These are phyloP conservation scores for Debaryomyces psychrophilus DNA, from an alignment of 1,139 yeast species.

Conservation along the genomic window DNA sequence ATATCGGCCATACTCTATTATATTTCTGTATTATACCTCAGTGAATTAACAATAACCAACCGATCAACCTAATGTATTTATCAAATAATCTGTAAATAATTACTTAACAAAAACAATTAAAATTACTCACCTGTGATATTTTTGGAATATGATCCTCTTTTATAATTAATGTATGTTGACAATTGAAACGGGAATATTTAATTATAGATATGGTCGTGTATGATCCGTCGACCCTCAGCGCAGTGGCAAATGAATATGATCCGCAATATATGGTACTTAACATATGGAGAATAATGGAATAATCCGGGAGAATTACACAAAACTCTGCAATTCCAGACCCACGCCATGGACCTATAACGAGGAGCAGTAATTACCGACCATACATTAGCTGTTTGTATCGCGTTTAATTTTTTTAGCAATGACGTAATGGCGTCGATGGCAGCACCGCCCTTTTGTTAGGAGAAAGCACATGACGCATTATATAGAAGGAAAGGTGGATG, in stretches of 20 bases:
- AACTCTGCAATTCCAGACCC: conserved; percentile 7
- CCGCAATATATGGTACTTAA: not conserved
- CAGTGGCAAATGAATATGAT: conserved; percentile 5
- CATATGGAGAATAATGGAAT: not conserved
- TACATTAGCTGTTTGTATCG: not conserved
- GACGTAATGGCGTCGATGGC: not conserved
- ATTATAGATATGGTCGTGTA: conserved; percentile 9
- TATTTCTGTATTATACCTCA: not conserved
- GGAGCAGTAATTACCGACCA: not conserved
- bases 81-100: not conserved
- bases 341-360: not conserved
- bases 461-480: not conserved
- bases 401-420: not conserved
- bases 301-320: conserved; percentile 2
- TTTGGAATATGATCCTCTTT: conserved; percentile 5
- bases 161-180: conserved; percentile 8
- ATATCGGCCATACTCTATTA: conserved; percentile 11
- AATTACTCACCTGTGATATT: not conserved
- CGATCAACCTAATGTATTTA: not conserved
- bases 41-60: not conserved
- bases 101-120: not conserved
- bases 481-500: no score
- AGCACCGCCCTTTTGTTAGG: not conserved
- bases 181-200: conserved; percentile 7
- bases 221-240: not conserved